These are phyloP conservation scores for Saccharomycopsis fodiens DNA, from an alignment of 805 yeast genomes.

Conservation along the genomic window DNA sequence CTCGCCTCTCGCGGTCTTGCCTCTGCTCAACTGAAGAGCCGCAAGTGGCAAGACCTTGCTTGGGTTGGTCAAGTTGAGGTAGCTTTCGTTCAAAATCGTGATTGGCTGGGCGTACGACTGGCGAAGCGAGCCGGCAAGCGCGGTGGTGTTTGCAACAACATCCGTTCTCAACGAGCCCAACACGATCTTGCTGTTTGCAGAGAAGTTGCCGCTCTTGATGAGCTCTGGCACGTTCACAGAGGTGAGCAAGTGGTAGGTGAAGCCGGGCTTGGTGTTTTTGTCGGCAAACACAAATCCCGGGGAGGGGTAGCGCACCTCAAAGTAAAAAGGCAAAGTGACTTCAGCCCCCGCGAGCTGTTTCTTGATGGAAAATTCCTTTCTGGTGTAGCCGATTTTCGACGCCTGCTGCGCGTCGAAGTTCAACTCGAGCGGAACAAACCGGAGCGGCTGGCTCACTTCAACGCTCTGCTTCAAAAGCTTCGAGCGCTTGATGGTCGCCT, in stretches of 20 bases:
- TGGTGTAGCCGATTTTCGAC: conserved; percentile 4
- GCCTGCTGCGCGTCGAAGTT: neutral
- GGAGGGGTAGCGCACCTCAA: conserved; percentile 6
- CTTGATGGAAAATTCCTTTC: conserved; percentile 4
- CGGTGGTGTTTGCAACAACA: conserved; percentile 2
- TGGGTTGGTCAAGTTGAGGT: conserved; percentile 1
- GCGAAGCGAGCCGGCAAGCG: conserved; percentile 1
- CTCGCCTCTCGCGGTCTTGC: neutral
- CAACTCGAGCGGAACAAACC: conserved; percentile 9
- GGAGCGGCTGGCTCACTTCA: conserved; percentile 6
- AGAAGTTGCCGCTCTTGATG: neutral
- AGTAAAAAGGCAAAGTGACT: conserved; percentile 4
- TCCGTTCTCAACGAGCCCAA: conserved; percentile 2
- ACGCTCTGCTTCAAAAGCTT: conserved; percentile 5
- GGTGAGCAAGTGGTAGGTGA: conserved; percentile 5
- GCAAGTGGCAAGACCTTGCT: conserved; percentile 2
- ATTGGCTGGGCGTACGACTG: neutral
- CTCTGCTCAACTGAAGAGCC: neutral
- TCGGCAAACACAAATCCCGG: conserved; percentile 11
- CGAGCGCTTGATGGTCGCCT: conserved; percentile 15
- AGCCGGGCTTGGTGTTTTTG: neutral
- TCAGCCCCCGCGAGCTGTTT: neutral
- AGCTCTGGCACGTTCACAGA: conserved; percentile 2
- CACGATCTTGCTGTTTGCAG: neutral
- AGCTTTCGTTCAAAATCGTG: neutral